A percentile compares a stretch with the other conserved stretches of the same genome.
Evolutionary conservation across 306 rosid species (phyloP).

Genomic region (Gastrolobium bilobum): DNA sequence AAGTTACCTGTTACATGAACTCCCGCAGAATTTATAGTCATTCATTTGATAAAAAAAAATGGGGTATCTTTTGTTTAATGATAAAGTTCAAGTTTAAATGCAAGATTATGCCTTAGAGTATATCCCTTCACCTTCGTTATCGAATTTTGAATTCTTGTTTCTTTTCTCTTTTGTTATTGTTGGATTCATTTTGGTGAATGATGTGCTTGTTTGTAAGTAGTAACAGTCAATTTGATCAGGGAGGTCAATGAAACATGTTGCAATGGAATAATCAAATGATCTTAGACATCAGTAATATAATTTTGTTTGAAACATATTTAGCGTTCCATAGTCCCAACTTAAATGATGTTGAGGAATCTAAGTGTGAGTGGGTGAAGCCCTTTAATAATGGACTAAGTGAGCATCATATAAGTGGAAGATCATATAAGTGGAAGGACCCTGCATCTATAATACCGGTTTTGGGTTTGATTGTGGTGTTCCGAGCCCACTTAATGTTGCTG

Average conservation of each 20-base stretch:
- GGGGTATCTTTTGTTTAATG: background rate
- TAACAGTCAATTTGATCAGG: background rate
- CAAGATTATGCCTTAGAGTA: background rate
- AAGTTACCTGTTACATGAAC: background rate
- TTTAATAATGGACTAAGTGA: no score
- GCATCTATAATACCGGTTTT: no score
- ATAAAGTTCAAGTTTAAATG: background rate
- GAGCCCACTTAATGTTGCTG: no score
- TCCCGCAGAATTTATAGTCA: background rate
- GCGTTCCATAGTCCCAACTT: background rate
- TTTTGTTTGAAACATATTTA: conserved; percentile 11
- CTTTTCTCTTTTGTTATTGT: background rate
- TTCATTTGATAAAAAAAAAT: background rate
- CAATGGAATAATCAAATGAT: background rate
- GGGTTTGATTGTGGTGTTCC: no score
- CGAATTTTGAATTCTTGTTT: background rate
- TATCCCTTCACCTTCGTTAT: background rate
- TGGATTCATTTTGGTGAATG: conserved; percentile 19
- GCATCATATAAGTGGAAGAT: no score
- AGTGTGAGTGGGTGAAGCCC: no score
- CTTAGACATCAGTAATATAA: background rate
- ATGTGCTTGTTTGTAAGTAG: conserved; percentile 27
- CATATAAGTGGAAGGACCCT: no score
- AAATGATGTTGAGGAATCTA: no score
- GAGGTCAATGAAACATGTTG: background rate